Evolutionary conservation across 371 early-diverging fungal genomes (phyloP).

Genomic region (Mortierella sp.): DNA sequence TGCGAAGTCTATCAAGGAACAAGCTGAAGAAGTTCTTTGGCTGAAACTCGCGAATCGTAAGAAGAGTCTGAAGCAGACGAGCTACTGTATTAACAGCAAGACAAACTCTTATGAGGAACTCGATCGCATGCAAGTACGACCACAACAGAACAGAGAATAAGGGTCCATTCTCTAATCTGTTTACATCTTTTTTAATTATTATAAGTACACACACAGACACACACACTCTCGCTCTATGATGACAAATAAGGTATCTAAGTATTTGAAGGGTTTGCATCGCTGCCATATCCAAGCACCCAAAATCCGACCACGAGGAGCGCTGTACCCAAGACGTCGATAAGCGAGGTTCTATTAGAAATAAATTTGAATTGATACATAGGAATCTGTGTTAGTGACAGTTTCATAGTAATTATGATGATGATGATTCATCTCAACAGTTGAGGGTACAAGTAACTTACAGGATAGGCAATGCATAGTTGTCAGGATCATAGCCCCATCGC

Average conservation of each 20-base stretch:
- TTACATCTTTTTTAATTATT: too few species aligned
- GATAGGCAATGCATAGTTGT: slow-evolving; percentile 87
- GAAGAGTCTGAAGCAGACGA: too few species aligned
- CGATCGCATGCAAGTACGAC: too few species aligned
- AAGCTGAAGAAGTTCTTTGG: too few species aligned
- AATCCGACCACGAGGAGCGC: slow-evolving; percentile 67
- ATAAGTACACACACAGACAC: too few species aligned
- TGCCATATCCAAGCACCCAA: slow-evolving; percentile 49
- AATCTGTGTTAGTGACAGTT: too few species aligned
- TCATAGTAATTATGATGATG: neutral
- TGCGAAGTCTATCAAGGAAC: too few species aligned
- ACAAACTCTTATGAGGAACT: too few species aligned
- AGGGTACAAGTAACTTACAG: slow-evolving; percentile 52
- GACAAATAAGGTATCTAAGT: neutral
- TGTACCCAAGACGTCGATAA: slow-evolving; percentile 73
- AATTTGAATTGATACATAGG: neutral
- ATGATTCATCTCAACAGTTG: neutral
- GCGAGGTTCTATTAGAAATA: slow-evolving; percentile 58
- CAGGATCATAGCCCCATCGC: slow-evolving; percentile 82
- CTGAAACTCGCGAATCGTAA: too few species aligned
- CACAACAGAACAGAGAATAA: neutral
- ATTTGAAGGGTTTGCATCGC: neutral
- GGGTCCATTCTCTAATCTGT: too few species aligned
- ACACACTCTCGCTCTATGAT: neutral
- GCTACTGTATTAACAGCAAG: too few species aligned